Evolutionary conservation across 495 filamentous ascomycete species (phyloP), one percentile per base, ranked within the genome.

Genomic region (Cudoniella acicularis): DNA sequence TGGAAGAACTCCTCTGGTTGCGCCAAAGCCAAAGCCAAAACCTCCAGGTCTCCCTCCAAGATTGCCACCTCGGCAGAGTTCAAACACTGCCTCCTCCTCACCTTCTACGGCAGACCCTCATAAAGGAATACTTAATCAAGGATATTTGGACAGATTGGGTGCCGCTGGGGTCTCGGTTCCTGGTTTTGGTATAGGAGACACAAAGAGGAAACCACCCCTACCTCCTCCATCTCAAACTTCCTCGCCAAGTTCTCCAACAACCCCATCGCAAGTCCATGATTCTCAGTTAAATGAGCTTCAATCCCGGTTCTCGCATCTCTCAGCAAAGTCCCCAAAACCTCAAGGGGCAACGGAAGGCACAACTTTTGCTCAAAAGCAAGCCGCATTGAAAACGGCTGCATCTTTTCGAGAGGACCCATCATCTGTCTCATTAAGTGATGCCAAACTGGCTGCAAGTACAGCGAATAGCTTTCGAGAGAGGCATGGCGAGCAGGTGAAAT

Each of bases 141-240:
- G 76, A 2, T 82, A 91, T 17, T 67, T 89, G 30, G 76, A 74
- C 36, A 79, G 91, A 21, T 77, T 98, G 6, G 81, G 86, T 17
- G 80, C 83, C 54, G 87, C 92, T 4, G 93, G 93, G 2, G 78
- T 96, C 45, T 89, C 86, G 0, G 91, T 97, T 1, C 90, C 93
- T 1, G 89, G 81, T 0, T 76, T 96, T 43, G 88, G 88, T 16
- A 95, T 96, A 60, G 85, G 85, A 11, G 66, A 62, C 20, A 52
- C 61, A 54, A 49, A 67, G 22, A 61, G 25, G 40, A 26, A 50
- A 26, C 46, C 51, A 20, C 49, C 57, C n/a, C 36, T 57, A 52
- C 54, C 62, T 50, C 57, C 56, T 26, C 56, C 60, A 43, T 25
- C 49, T 1, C 20, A 51, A 51, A 21, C 62, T 48, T 40, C 60